Conservation (phyloP, 2,329 filamentous ascomycete genomes). For the Chrysosphaeria jannelii region DNA sequence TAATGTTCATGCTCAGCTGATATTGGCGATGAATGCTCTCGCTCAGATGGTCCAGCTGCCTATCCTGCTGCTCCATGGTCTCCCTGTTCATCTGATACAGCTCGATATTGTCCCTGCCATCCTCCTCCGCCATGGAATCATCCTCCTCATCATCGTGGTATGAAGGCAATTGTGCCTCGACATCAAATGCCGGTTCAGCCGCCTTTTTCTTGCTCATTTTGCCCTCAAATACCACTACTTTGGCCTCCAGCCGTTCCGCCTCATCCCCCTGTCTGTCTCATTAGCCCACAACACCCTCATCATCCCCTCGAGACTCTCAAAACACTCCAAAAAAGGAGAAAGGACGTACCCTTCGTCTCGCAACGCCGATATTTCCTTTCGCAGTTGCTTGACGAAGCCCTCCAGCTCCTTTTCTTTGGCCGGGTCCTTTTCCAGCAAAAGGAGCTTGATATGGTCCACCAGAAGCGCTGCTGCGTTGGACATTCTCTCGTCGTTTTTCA, state of each 20-base stretch:
- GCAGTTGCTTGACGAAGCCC: constrained; percentile 61
- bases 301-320: too few relatives aligned
- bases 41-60: constrained; percentile 71
- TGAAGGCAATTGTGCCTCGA: constrained; percentile 9
- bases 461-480: constrained; percentile 75
- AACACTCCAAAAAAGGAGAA: constrained; percentile 1
- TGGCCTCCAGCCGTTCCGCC: too few relatives aligned
- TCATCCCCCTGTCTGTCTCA: too few relatives aligned
- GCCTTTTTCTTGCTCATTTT: too few relatives aligned
- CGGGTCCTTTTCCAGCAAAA: constrained; percentile 69
- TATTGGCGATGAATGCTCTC: constrained; percentile 65
- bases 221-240: too few relatives aligned
- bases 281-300: too few relatives aligned
- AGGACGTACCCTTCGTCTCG: constrained; percentile 27
- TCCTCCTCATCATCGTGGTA: too few relatives aligned
- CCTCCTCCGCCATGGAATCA: background rate
- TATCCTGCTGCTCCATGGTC: constrained; percentile 69
- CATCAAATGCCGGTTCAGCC: too few relatives aligned
- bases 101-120: constrained; percentile 43
- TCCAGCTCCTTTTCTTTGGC: constrained; percentile 57
- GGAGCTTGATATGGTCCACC: constrained; percentile 90
- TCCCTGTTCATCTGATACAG: constrained; percentile 60
- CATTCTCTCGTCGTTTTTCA: too few relatives aligned
- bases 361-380: constrained; percentile 45
- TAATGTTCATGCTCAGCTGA: constrained; percentile 83